Base-by-base conservation (phyloP, 2,329 filamentous ascomycete species). In the Rutstroemia sp. region DNA sequence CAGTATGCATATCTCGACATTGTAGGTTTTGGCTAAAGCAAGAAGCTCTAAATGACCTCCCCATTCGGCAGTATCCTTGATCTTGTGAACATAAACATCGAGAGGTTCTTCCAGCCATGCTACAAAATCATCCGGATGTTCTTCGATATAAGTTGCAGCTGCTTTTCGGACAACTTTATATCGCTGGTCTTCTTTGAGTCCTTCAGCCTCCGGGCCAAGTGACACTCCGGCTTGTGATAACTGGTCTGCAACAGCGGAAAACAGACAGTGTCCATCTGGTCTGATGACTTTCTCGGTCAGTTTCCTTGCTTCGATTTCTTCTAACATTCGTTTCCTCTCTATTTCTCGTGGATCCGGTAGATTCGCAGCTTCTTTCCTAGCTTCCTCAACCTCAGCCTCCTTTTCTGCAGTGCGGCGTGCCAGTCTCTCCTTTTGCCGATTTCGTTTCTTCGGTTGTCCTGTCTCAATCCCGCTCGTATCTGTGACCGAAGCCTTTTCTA, bases 231-330 rank as follows among this genome's bases (percentile, higher is more conserved):
- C 72, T 54, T 79, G 75, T 54, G 73, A 73, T 53, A 96, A 77
- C 72, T 96, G 91, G 70, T 94, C 89, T 25, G 92, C 92, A 51
- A 97, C 80, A 0, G 94, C 91, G 16, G 90, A 88, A 73, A 97
- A 99, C 16, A 99, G 76, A 69, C 94, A 99, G 73, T 99, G 94
- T 0, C 94, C 94, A 72, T 99, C 92, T 0, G 94, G 90, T 40
- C 81, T 81, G 57, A 99, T 91, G 57, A 89, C 84, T 64, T 88
- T 81, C 74, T 96, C 89, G 19, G 75, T 76, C 16, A 97, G 78
- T 0, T 77, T 77, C 57, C 86, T 74, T 46, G 77, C 74, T 54
- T 76, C 73, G 69, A 96, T 87, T 42, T 82, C 80, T 27, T 75
- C 75, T 57, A 81, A 76, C 84, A 99, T 92, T 48, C 80, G 78